Evolutionary conservation across 257 asterid genomes (phyloP).

Genomic region (Solanum gracilifrons): DNA sequence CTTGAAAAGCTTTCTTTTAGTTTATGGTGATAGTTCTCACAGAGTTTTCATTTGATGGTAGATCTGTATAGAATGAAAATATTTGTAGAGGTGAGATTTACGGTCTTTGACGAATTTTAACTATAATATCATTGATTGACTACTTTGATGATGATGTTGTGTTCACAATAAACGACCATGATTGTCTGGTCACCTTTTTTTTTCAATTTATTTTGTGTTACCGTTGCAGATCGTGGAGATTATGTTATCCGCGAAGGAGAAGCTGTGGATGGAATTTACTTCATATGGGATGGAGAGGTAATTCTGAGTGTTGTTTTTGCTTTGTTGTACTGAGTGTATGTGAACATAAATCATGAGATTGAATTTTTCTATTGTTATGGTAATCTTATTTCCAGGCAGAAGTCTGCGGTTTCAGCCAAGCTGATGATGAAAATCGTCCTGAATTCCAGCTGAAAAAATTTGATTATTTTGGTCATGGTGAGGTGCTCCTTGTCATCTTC

Average conservation of each 20-base stretch:
- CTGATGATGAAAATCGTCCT: conserved; percentile 46
- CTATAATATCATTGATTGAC: background rate
- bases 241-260: conserved; percentile 82
- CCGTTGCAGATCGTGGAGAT: conserved; percentile 53
- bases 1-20: background rate
- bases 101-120: background rate
- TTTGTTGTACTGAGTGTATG: background rate
- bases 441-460: conserved; percentile 61
- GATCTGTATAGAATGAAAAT: background rate
- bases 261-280: conserved; percentile 63
- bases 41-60: background rate
- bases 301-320: conserved; percentile 4
- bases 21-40: background rate
- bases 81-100: background rate
- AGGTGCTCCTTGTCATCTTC: conserved; percentile 12
- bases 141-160: background rate
- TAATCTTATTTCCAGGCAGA: conserved; percentile 51
- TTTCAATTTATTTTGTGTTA: background rate
- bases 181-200: background rate
- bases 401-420: conserved; percentile 55
- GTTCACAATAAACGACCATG: background rate
- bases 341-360: background rate
- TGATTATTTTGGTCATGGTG: conserved; percentile 89
- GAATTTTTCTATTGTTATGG: background rate
- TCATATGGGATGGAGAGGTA: conserved; percentile 93